Evolutionary conservation across 2,329 filamentous ascomycete genomes (phyloP).

Genomic region (Teratosphaeria epicoccoides): DNA sequence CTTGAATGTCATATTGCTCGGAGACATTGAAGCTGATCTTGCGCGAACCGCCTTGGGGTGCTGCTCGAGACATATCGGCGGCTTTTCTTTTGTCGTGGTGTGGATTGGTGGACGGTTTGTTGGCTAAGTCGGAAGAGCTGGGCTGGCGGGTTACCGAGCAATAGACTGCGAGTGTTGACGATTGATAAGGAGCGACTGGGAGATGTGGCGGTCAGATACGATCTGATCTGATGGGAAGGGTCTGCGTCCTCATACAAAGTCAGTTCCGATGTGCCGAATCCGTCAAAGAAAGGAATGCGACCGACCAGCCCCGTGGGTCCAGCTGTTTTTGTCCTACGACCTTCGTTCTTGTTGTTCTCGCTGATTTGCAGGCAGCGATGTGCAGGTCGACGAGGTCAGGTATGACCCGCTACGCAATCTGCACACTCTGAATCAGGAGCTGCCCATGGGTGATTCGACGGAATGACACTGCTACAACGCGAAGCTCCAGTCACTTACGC

Average conservation of each 20-base stretch:
- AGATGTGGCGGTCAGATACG: too few relatives aligned
- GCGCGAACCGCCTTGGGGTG: slow-evolving; percentile 45
- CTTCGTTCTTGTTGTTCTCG: not conserved
- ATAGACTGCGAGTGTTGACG: not conserved
- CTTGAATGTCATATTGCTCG: slow-evolving; percentile 98
- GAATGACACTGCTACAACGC: too few relatives aligned
- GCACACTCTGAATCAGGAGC: too few relatives aligned
- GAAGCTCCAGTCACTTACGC: too few relatives aligned
- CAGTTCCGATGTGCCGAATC: not conserved
- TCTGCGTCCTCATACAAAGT: not conserved
- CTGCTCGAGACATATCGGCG: slow-evolving; percentile 10
- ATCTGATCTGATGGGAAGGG: too few relatives aligned
- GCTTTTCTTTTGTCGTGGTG: not conserved
- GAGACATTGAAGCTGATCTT: slow-evolving; percentile 99
- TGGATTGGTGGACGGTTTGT: not conserved
- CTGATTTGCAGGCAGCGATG: not conserved
- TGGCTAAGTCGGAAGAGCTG: not conserved
- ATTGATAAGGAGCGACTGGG: not conserved
- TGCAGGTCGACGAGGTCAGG: too few relatives aligned
- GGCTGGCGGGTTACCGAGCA: not conserved
- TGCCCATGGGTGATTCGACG: too few relatives aligned
- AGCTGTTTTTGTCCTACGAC: not conserved
- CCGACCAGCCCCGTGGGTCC: too few relatives aligned
- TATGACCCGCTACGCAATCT: too few relatives aligned
- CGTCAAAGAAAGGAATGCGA: not conserved